Conservation (phyloP, 257 asterid genomes). For the Fraxinus quadrangulata region DNA sequence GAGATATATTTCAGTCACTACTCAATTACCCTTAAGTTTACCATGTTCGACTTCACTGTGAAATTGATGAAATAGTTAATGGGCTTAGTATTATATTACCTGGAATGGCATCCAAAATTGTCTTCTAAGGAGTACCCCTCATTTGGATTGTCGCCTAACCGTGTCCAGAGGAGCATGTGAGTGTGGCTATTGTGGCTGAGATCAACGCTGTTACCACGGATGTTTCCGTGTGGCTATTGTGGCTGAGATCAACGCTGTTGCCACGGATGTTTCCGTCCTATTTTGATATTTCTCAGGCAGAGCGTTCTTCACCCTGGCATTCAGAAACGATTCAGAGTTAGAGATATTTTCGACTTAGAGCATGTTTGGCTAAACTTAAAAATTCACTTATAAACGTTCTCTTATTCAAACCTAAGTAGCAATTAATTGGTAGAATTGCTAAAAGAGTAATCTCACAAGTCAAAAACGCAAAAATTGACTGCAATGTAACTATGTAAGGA, state of each 20-base stretch:
- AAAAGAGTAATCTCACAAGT: slow-evolving; percentile 77
- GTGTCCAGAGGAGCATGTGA: slow-evolving; percentile 92
- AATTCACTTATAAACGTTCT: background rate
- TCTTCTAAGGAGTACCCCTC: slow-evolving; percentile 79
- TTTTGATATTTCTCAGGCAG: slow-evolving; percentile 86
- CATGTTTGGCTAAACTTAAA: background rate
- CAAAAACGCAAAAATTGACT: slow-evolving; percentile 92
- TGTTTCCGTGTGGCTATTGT: slow-evolving; percentile 89
- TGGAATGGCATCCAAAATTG: slow-evolving; percentile 78
- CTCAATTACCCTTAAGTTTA: too few relatives aligned
- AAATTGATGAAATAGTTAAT: too few relatives aligned
- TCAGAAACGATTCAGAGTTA: slow-evolving; percentile 29
- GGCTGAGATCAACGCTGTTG: slow-evolving; percentile 80
- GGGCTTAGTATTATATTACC: slow-evolving; percentile 44
- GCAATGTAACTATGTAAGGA: slow-evolving; percentile 88
- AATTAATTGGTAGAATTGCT: slow-evolving; percentile 20
- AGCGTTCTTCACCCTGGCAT: slow-evolving; percentile 80
- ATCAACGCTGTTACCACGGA: slow-evolving; percentile 69
- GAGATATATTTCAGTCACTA: too few relatives aligned
- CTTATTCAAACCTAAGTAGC: slow-evolving; percentile 17
- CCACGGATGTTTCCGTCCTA: slow-evolving; percentile 71
- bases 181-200: slow-evolving; percentile 89
- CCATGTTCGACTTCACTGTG: too few relatives aligned
- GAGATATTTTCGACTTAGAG: background rate
- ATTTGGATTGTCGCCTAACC: slow-evolving; percentile 92